phyloP scores from a whole-genome alignment of 1,139 yeast species.

The Eremothecium sinecaudum region DNA sequence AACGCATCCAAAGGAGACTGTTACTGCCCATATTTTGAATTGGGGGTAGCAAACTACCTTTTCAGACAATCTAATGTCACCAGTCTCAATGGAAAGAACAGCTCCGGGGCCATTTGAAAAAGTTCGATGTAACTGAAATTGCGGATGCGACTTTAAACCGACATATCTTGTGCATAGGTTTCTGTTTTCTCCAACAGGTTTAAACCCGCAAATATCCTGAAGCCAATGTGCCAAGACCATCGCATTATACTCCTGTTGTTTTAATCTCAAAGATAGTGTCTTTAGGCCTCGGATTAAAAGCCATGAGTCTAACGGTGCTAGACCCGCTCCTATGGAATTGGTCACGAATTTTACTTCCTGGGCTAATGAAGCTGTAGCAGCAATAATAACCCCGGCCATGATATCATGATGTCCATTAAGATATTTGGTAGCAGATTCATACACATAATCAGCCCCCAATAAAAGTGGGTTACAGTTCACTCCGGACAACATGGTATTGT shows the following conservation, averaged over 20 bases:
- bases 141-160: slow-evolving; percentile 74
- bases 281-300: slow-evolving; percentile 75
- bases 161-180: slow-evolving; percentile 65
- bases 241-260: slow-evolving; percentile 79
- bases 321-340: slow-evolving; percentile 84
- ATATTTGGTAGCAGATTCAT: slow-evolving; percentile 88
- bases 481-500: slow-evolving; percentile 95
- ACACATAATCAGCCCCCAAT: slow-evolving; percentile 80
- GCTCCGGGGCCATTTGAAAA: slow-evolving; percentile 85
- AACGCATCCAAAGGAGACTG: slow-evolving; percentile 92
- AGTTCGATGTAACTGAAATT: slow-evolving; percentile 64
- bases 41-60: slow-evolving; percentile 60
- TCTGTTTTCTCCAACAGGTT: slow-evolving; percentile 10
- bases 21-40: slow-evolving; percentile 66
- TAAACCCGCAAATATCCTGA: slow-evolving; percentile 47
- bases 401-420: slow-evolving; percentile 91
- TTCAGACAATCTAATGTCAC: slow-evolving; percentile 56
- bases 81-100: slow-evolving; percentile 82
- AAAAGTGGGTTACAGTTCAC: slow-evolving; percentile 75
- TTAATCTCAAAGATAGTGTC: slow-evolving; percentile 75
- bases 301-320: slow-evolving; percentile 90
- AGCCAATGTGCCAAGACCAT: slow-evolving; percentile 65
- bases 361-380: slow-evolving; percentile 53
- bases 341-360: slow-evolving; percentile 65
- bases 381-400: slow-evolving; percentile 88